Base-by-base conservation (phyloP, 805 yeast genomes). In the Ogataea philodendri region DNA sequence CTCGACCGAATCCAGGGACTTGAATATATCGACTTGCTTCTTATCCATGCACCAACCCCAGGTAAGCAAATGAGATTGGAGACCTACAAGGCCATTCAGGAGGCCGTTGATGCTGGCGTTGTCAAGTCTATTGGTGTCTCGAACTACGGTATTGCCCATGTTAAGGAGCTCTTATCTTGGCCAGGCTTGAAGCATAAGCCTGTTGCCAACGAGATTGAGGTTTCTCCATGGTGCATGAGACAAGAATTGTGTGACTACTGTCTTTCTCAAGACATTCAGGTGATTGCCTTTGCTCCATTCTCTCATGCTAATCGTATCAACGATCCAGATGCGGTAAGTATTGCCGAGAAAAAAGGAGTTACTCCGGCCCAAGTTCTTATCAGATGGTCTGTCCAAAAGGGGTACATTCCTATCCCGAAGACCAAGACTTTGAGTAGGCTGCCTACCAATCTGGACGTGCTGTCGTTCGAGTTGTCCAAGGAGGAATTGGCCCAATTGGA, bases 201-300 rank as follows among this genome's bases (percentile, higher is more conserved):
- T 0, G 85, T 80, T 0, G 81, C 84, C 26, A 81, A 86, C 57
- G 95, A 87, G 57, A 74, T 86, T 52, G 95, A 85, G 59, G 70
- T 85, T 33, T 84, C 86, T 41, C 95, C 93, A 14, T 84, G 93
- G 89, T 66, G 81, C 51, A 84, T 81, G 63, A 67, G 83, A 49
- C 62, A 68, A 35, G 78, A 79, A 33, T 66, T 86, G 39, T 76
- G 82, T 15, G 72, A 77, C 35, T 82, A 64, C 59, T 78, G 84
- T 54, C 65, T 67, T 20, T 52, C 66, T 10, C 60, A 79, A 39
- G 76, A 68, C 28, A 72, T 88, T 25, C 61, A 67, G 5, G 74
- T 81, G 8, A 86, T 84, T 55, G 89, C 94, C 1, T 88, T 74
- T 61, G 78, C 93, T 6, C 96, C 96, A 6, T 70, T 88, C 49